Evolutionary conservation across 495 filamentous ascomycete species (phyloP), one percentile per base, ranked within the genome.

Genomic region (Astrothelium subdiscretum): DNA sequence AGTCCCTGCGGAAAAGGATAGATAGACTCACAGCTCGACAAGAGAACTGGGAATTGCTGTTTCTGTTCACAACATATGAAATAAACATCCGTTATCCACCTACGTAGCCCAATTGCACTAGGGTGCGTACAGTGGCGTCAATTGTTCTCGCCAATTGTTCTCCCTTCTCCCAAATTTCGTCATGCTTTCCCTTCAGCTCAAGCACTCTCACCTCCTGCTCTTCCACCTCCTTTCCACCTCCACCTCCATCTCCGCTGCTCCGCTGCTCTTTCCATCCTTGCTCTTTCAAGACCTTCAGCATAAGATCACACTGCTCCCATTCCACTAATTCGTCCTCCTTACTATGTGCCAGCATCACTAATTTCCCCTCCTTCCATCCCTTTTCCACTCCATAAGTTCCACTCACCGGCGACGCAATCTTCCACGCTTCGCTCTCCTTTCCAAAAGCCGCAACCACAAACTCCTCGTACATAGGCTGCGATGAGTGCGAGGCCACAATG

Each of bases 381-480:
- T 57, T 67, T 67, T 65, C 71, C 70, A 40, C 77, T 65, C 29
- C 77, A 66, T 60, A 76, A 58, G 58, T 57, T 59, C 75, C 71
- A 61, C 66, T 72, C 32, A 74, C 73, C 10, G 87, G 83, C 69
- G 81, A 80, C 1, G 74, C 82, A 1, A 44, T 69, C 66, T 76
- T 75, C 86, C 82, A 89, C 0, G 68, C 70, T 24, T 63, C 52
- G 40, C 76, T 74, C 35, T 83, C 78, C 2, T 63, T 60, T 0
- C 87, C 87, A 74, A 91, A 91, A 0, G 88, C 87, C 2, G 76
- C 80, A 2, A 71, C 69, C 2, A 84, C 73, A 54, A 92, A 85
- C 29, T 79, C 78, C 15, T 75, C 70, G 69, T 91, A 92, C 0
- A 81, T 76, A 2, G 61, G 40, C 20, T 67, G 29, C 15, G 73